Base-by-base conservation (phyloP, 345 rosid species). In the Melaleuca alternifolia region DNA sequence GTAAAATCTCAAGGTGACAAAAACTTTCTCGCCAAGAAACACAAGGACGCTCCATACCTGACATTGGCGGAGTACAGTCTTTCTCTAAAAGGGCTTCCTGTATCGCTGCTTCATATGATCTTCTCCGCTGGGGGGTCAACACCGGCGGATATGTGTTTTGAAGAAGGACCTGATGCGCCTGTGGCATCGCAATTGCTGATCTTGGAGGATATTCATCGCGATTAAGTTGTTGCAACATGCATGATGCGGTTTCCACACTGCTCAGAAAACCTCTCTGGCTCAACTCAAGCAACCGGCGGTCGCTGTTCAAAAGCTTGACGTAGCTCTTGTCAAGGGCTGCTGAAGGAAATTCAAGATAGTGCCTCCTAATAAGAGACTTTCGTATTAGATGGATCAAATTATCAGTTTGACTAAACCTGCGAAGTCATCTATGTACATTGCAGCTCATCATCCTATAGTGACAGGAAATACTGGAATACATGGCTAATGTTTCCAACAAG, bases 311-410 rank as follows among this genome's bases (percentile, higher is more conserved):
- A 61, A 94, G 94, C 86, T 94, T 93, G 65, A 91, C 93, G 83
- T 87, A 89, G 85, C 84, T 93, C 52, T 84, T 91, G 83, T 92
- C 94, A 20, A 95, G 89, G 12, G 84, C 84, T 71, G 93, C 94
- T 37, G 92, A 85, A 7, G 90, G 87, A 88, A 92, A 92, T 51
- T 59, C 54, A 50, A 95, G 85, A 86, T 84, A 89, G 89, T 95
- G 96, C 46, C 87, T 91, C 95, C 98, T 95, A 89, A 33, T 50
- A 62, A 76, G 21, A 85, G 48, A 37, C 62, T 11, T 53, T 33
- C n/a, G 54, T 28, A 16, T 28, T 12, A 53, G 71, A 51, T 57
- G 16, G 23, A n/a, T 28, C 33, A 30, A 59, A 37, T 44, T 71
- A 30, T 41, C 48, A 5, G 37, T 6, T 5, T 8, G 46, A 26